Conservation (phyloP, 2,329 filamentous ascomycete species). For the Tolypocladium ovalisporum region DNA sequence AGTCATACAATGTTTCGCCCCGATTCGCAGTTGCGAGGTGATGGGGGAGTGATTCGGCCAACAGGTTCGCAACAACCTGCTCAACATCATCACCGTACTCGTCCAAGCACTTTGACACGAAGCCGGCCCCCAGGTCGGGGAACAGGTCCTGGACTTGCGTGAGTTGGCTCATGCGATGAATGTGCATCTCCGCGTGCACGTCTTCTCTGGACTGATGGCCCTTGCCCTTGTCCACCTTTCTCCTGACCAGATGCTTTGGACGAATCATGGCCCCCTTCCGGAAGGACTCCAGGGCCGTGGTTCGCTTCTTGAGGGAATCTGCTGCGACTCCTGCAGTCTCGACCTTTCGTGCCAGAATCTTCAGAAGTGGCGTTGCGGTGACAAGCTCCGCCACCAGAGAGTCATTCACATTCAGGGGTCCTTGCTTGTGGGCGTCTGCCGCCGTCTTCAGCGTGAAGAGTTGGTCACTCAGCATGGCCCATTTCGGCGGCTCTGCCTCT, state of each 20-base stretch:
- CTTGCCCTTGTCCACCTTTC: slow-evolving; percentile 59
- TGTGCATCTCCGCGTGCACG: slow-evolving; percentile 44
- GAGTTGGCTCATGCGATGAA: slow-evolving; percentile 75
- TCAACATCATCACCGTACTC: slow-evolving; percentile 71
- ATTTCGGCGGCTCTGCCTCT: slow-evolving; percentile 54
- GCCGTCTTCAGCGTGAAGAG: slow-evolving; percentile 69
- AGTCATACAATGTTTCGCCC: slow-evolving; percentile 48
- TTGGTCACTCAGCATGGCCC: slow-evolving; percentile 69
- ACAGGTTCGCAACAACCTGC: slow-evolving; percentile 67
- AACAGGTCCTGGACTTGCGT: slow-evolving; percentile 91
- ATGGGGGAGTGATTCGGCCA: slow-evolving; percentile 64
- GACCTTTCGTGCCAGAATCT: slow-evolving; percentile 45
- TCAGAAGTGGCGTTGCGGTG: slow-evolving; percentile 66
- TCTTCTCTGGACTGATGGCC: slow-evolving; percentile 27
- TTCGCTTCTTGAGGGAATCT: slow-evolving; percentile 46
- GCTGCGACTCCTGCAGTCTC: slow-evolving; percentile 37
- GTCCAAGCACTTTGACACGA: slow-evolving; percentile 68
- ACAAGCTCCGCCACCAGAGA: slow-evolving; percentile 75
- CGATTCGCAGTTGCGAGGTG: slow-evolving; percentile 56
- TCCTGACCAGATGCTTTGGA: slow-evolving; percentile 37
- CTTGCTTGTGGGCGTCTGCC: slow-evolving; percentile 51
- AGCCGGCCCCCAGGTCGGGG: slow-evolving; percentile 73
- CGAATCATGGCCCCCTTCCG: slow-evolving; percentile 42
- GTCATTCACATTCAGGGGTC: slow-evolving; percentile 46
- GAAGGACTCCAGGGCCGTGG: slow-evolving; percentile 49